phyloP scores from a whole-genome alignment of 2,329 filamentous ascomycete species.

The Cercospora beticola region DNA sequence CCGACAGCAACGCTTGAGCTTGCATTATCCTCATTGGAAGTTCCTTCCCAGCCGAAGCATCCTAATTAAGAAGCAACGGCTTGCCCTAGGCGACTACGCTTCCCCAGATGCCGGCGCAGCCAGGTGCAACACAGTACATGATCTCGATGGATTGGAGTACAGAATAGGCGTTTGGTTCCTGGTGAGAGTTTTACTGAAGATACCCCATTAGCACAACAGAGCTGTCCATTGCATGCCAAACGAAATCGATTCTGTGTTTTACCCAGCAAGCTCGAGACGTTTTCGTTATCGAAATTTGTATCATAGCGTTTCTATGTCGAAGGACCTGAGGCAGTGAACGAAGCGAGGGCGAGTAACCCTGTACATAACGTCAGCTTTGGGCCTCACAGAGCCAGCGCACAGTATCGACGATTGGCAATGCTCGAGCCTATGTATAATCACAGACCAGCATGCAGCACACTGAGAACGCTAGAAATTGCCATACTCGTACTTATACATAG shows the following conservation, averaged over 20 bases:
- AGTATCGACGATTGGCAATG: neutral
- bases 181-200: conserved; percentile 19
- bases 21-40: neutral
- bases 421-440: neutral
- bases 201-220: conserved; percentile 24
- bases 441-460: neutral
- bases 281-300: neutral
- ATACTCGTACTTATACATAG: neutral
- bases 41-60: neutral
- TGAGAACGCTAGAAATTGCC: neutral
- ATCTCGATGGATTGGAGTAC: neutral
- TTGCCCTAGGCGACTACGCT: neutral
- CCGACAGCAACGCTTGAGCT: conserved; percentile 16
- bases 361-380: neutral
- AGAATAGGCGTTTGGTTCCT: conserved; percentile 2
- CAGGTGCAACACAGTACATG: neutral
- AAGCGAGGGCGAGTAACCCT: neutral
- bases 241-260: neutral
- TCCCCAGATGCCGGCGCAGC: neutral
- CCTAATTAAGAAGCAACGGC: neutral
- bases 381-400: neutral
- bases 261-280: neutral
- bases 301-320: neutral
- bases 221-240: neutral
- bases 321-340: neutral